A percentile compares a stretch with the other conserved stretches of the same genome.
These are phyloP conservation scores for Herpetomonas muscarum DNA, from an alignment of 208 protist genomes.

Conservation along the genomic window DNA sequence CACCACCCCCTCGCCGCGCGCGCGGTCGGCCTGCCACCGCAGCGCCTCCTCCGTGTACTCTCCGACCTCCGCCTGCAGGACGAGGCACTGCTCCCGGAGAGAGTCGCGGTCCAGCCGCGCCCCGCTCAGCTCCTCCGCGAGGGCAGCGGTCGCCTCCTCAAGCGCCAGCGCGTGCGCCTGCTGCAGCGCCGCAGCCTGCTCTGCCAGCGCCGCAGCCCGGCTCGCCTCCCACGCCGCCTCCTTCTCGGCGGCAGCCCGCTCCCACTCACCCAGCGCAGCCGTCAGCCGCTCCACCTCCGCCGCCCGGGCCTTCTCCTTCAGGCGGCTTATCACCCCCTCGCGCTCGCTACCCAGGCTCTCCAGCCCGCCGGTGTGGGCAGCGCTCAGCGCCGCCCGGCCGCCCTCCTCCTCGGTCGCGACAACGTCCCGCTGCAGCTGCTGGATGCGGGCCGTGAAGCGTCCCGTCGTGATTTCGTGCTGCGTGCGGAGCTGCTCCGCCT, in stretches of 20 bases:
- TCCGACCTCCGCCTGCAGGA: no score
- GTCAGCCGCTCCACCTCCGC: neutral
- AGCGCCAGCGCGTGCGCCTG: conserved; percentile 4
- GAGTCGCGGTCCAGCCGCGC: no score
- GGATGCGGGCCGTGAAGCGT: neutral
- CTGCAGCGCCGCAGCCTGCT: neutral
- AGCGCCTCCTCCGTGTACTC: no score
- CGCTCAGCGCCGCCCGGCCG: neutral
- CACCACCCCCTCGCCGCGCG: no score
- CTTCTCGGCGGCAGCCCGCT: neutral
- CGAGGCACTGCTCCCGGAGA: no score
- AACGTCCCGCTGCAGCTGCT: neutral
- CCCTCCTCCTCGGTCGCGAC: conserved; percentile 3
- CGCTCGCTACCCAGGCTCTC: no score
- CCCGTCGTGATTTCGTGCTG: neutral
- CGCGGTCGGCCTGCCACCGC: no score
- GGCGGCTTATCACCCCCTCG: no score
- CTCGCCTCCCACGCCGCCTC: neutral
- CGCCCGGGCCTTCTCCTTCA: neutral
- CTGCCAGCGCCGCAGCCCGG: neutral
- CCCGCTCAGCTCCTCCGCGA: neutral
- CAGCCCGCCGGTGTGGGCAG: no score
- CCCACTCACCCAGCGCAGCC: neutral
- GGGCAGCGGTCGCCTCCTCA: conserved; percentile 4
- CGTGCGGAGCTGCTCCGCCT: neutral